These are phyloP conservation scores for Chloranthus sessilifolius DNA, from an alignment of 164 flowering plant genomes.

Conservation along the genomic window DNA sequence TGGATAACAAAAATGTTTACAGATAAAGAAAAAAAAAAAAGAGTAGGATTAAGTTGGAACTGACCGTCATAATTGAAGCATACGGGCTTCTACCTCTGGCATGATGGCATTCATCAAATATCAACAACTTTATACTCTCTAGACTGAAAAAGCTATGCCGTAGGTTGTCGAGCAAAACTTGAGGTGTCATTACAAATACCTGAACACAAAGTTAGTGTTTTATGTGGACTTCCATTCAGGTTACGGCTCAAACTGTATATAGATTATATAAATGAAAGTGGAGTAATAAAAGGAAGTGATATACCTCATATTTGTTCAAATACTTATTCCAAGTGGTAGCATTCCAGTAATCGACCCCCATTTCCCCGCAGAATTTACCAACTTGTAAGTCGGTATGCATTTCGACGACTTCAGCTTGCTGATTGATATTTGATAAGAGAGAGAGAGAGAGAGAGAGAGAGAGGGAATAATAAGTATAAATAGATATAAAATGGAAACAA, in stretches of 20 bases:
- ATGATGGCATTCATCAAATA: conserved; percentile 94
- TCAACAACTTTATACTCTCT: conserved; percentile 54
- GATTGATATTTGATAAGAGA: background rate
- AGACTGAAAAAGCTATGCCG: conserved; percentile 59
- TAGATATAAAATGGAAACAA: too few relatives aligned
- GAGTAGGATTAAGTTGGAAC: conserved; percentile 7
- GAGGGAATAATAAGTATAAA: background rate
- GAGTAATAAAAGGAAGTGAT: background rate
- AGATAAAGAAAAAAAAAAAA: too few relatives aligned
- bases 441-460: background rate
- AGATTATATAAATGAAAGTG: background rate
- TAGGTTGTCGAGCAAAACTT: conserved; percentile 55
- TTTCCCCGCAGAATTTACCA: conserved; percentile 73
- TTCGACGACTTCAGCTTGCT: conserved; percentile 71
- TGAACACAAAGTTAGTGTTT: conserved; percentile 12
- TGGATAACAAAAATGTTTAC: too few relatives aligned
- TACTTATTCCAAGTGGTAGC: conserved; percentile 52
- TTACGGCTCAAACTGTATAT: background rate
- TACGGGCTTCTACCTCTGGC: conserved; percentile 70
- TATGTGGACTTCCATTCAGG: background rate
- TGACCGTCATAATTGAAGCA: conserved; percentile 75
- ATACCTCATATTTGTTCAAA: conserved; percentile 58
- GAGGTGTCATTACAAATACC: conserved; percentile 94
- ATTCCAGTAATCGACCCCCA: conserved; percentile 87
- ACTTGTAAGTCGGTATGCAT: conserved; percentile 74